Evolutionary conservation across 169 alveolate species (phyloP).

Genomic region (Eimeria acervulina): DNA sequence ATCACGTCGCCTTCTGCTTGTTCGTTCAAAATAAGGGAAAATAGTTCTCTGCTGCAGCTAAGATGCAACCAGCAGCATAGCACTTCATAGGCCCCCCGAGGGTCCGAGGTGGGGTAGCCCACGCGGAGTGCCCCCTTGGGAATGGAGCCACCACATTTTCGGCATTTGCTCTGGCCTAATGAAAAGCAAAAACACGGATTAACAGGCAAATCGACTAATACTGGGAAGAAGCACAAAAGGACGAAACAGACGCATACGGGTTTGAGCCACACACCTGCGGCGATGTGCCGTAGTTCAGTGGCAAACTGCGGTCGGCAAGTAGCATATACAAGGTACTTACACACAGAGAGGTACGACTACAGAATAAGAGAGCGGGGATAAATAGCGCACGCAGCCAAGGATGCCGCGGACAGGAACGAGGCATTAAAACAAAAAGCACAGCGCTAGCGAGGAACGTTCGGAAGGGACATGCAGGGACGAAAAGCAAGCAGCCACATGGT

Average conservation of each 20-base stretch:
- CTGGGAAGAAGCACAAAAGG: background rate
- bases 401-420: background rate
- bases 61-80: slow-evolving; percentile 85
- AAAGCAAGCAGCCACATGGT: background rate
- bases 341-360: background rate
- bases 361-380: background rate
- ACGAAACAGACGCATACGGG: background rate
- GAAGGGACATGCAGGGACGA: too few species aligned
- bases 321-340: background rate
- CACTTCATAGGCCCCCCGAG: slow-evolving; percentile 84
- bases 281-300: background rate
- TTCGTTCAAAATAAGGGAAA: slow-evolving; percentile 14
- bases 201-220: background rate
- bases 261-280: background rate
- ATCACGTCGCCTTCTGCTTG: background rate
- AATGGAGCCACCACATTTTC: slow-evolving; percentile 82
- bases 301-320: background rate
- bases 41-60: slow-evolving; percentile 77
- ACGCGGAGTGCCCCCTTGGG: slow-evolving; percentile 79
- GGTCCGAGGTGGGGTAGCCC: slow-evolving; percentile 85
- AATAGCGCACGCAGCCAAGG: background rate
- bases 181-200: background rate
- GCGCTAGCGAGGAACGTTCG: background rate
- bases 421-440: background rate
- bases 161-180: slow-evolving; percentile 83